Conservation (phyloP, 108 stramenopile species). For the Aurantiochytrium sp. region DNA sequence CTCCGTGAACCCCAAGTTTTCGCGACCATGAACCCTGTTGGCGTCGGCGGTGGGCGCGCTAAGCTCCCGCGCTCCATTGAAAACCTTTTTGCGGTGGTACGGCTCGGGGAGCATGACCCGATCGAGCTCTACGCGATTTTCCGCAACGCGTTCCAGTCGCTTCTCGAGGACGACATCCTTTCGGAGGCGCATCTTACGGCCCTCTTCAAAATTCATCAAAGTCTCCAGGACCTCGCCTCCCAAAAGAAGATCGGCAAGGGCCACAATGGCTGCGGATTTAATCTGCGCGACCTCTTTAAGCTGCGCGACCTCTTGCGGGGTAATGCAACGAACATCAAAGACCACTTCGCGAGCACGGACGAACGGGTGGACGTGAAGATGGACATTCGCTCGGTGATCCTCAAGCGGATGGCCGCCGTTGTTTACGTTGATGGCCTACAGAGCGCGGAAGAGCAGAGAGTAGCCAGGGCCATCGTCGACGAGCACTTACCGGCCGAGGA, state of each 20-base stretch:
- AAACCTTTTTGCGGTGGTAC: not conserved
- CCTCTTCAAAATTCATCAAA: not conserved
- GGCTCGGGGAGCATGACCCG: not conserved
- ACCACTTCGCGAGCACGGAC: not conserved
- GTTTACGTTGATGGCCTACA: conserved; percentile 33
- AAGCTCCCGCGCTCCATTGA: not conserved
- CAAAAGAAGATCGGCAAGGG: conserved; percentile 22
- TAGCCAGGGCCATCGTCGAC: not conserved
- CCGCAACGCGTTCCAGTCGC: not conserved
- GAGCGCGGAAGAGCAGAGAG: not conserved
- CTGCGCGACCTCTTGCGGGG: conserved; percentile 25
- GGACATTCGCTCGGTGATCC: not conserved
- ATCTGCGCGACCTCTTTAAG: conserved; percentile 34
- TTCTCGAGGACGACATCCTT: not conserved
- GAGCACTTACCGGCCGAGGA: not conserved
- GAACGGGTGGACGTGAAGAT: not conserved
- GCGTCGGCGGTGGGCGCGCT: not conserved
- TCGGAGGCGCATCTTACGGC: not conserved
- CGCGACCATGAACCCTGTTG: conserved; percentile 2
- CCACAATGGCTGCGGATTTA: not conserved
- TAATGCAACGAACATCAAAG: conserved; percentile 7
- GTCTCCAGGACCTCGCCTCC: not conserved
- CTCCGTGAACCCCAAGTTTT: not conserved
- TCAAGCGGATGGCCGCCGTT: conserved; percentile 16
- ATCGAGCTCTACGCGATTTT: not conserved